Evolutionary conservation across 1,139 yeast species (phyloP), one percentile per base, ranked within the genome.

Genomic region (Torulaspora globosa): DNA sequence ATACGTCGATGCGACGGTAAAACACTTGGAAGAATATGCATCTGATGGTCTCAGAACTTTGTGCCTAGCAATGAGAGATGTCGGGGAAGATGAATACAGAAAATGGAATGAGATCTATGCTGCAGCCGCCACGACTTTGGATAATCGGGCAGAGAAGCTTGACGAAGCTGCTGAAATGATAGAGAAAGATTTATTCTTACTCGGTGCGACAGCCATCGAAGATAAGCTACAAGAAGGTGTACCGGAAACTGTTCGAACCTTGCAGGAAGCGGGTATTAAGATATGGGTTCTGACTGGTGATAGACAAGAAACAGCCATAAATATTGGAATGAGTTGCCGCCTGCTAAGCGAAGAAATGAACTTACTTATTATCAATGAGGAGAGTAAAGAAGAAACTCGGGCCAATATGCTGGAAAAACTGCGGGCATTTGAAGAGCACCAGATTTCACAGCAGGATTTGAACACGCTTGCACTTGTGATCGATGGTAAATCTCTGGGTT

Each of bases 271-370:
- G 0, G 97, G 97, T 12, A 89, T 94, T 56, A 92, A 89, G 64
- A 78, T 94, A 18, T 94, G 98, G 99, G 97, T 94, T 27, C 73
- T 94, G 48, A 94, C 99, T 8, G 99, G 99, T 57, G 99, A 94
- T 65, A 78, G 96, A 62, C 98, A 92, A 65, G 99, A 94, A 67
- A 94, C 99, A n/a, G 99, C 98, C 1, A 86, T 94, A 53, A 94
- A 94, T 63, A 92, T 94, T 63, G 99, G 98, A 52, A 89, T 92
- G 97, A 86, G 96, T 56, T 94, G 98, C 72, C 88, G 87, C 60
- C 73, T 94, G 44, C 71, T 94, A 42, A 84, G 95, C 64, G 98
- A 94, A 65, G 98, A 94, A 61, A 94, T 94, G 99, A 89, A 88
- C 58, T 70, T 94, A 52, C 73, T 94, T 57, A 82, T 92, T 49